A percentile compares a stretch with the other conserved stretches of the same genome.
Evolutionary conservation across 2,329 filamentous ascomycete species (phyloP).

Genomic region (Orbilia blumenaviensis): DNA sequence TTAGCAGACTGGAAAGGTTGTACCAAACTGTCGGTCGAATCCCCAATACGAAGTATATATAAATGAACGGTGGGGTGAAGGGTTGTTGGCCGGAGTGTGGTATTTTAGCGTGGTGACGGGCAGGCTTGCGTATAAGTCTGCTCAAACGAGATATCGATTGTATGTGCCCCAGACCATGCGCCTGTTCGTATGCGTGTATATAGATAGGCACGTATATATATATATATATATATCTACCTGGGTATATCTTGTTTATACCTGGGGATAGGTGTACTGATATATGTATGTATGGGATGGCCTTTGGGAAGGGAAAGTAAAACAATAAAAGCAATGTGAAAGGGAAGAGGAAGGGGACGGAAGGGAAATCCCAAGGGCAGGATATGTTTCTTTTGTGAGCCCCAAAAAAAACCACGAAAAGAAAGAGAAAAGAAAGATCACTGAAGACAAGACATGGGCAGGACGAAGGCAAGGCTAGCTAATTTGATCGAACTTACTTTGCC

Average conservation of each 20-base stretch:
- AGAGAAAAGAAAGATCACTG: slow-evolving; percentile 2
- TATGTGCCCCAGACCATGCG: slow-evolving; percentile 18
- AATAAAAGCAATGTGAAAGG: slow-evolving; percentile 34
- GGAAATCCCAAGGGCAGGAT: not conserved
- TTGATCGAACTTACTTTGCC: slow-evolving; percentile 21
- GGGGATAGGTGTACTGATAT: slow-evolving; percentile 51
- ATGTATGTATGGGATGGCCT: slow-evolving; percentile 39
- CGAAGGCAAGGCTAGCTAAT: slow-evolving; percentile 37
- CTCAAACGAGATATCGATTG: slow-evolving; percentile 11
- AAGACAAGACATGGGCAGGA: slow-evolving; percentile 22
- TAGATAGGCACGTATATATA: slow-evolving; percentile 37
- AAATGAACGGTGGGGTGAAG: slow-evolving; percentile 45
- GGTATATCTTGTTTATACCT: no score
- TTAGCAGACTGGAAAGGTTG: slow-evolving; percentile 37
- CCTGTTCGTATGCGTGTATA: not conserved
- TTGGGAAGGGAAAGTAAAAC: slow-evolving; percentile 44
- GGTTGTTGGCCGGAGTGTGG: slow-evolving; percentile 18
- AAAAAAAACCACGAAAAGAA: slow-evolving; percentile 8
- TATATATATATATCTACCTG: slow-evolving; percentile 48
- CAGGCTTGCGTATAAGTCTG: slow-evolving; percentile 28
- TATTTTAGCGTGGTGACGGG: slow-evolving; percentile 41
- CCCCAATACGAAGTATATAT: slow-evolving; percentile 48
- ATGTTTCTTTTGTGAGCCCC: slow-evolving; percentile 12
- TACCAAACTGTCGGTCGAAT: slow-evolving; percentile 41
- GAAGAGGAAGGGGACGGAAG: not conserved